Conservation (phyloP, 1,284 basidiomycete species). For the Puccinia coronata region DNA sequence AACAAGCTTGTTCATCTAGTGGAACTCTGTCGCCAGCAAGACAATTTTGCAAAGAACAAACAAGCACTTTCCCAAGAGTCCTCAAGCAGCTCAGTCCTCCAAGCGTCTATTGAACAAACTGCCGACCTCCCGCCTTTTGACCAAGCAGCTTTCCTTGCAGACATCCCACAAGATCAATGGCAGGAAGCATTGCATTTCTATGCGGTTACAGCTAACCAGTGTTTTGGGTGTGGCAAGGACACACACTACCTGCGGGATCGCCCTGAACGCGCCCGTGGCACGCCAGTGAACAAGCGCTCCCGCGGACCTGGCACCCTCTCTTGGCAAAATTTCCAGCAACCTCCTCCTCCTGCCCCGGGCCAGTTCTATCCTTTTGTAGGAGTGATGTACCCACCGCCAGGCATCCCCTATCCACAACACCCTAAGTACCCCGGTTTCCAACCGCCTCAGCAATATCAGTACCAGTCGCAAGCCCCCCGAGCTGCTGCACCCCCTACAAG, state of each 20-base stretch:
- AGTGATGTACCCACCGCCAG: too few relatives aligned
- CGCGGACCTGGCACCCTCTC: background rate
- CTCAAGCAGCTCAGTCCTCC: background rate
- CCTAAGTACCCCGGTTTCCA: background rate
- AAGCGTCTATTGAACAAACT: background rate
- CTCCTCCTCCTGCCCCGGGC: too few relatives aligned
- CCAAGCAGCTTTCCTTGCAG: background rate
- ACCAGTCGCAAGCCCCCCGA: background rate
- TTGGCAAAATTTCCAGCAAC: too few relatives aligned
- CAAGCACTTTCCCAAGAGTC: too few relatives aligned
- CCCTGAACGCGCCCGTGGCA: too few relatives aligned
- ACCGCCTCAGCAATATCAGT: background rate
- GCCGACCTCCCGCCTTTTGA: background rate
- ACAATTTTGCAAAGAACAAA: background rate
- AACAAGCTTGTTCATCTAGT: background rate
- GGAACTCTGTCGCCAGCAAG: background rate
- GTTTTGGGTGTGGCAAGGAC: background rate
- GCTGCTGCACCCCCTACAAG: background rate
- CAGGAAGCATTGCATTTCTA: background rate
- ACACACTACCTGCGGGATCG: too few relatives aligned
- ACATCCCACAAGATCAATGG: background rate
- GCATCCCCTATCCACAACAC: background rate
- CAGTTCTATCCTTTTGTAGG: too few relatives aligned
- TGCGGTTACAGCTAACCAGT: background rate
- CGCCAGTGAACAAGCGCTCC: background rate